These are phyloP conservation scores for Penicillium coprophilum DNA, from an alignment of 495 filamentous ascomycete species.

Conservation along the genomic window DNA sequence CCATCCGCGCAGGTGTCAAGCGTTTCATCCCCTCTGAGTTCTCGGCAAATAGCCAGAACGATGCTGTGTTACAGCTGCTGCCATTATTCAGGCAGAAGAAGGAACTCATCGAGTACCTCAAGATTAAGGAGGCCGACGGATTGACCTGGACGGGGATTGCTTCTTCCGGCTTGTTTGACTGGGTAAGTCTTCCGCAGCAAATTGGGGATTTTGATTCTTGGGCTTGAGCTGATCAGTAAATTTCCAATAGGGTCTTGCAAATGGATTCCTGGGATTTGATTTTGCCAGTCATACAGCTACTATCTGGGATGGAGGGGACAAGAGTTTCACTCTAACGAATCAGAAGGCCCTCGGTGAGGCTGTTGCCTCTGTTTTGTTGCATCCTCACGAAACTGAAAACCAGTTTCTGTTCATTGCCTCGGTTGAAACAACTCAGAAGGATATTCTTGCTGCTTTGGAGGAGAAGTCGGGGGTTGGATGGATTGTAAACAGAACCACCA, in stretches of 20 bases:
- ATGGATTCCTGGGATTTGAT: slow-evolving; percentile 49
- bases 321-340: slow-evolving; percentile 40
- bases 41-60: slow-evolving; percentile 33
- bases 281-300: slow-evolving; percentile 40
- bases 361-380: slow-evolving; percentile 39
- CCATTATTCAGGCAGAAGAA: slow-evolving; percentile 47
- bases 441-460: slow-evolving; percentile 48
- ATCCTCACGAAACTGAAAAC: slow-evolving; percentile 46
- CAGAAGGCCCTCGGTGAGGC: slow-evolving; percentile 40
- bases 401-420: slow-evolving; percentile 48
- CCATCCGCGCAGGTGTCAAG: slow-evolving; percentile 56
- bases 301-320: slow-evolving; percentile 46
- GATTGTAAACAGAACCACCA: slow-evolving; percentile 34
- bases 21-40: slow-evolving; percentile 50
- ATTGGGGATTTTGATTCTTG: not conserved
- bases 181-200: slow-evolving; percentile 28
- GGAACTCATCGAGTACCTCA: slow-evolving; percentile 46
- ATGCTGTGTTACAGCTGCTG: slow-evolving; percentile 35
- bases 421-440: slow-evolving; percentile 44
- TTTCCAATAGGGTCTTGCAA: slow-evolving; percentile 30
- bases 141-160: slow-evolving; percentile 52
- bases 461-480: slow-evolving; percentile 41
- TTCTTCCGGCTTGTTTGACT: slow-evolving; percentile 53
- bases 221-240: slow-evolving; percentile 1
- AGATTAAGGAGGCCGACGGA: slow-evolving; percentile 37